Percentiles rank a stretch among this genome's conserved stretches.
phyloP scores from a whole-genome alignment of 1,284 basidiomycete genomes.

The Cystobasidium sp. region DNA sequence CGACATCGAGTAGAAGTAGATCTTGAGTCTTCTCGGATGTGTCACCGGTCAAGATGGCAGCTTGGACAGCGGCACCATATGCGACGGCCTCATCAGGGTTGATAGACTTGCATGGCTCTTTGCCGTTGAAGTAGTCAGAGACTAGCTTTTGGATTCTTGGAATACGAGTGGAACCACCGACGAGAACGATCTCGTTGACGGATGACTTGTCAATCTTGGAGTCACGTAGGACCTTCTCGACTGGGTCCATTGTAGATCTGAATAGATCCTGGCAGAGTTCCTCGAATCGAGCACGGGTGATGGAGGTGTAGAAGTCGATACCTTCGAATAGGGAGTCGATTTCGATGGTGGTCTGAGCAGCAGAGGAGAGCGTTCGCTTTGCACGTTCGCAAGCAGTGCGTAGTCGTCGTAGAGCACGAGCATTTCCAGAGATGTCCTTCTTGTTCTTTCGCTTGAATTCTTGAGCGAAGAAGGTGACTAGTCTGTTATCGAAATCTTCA shows the following conservation, averaged over 20 bases:
- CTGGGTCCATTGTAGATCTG: slow-evolving; percentile 94
- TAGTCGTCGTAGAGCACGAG: slow-evolving; percentile 95
- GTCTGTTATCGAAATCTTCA: slow-evolving; percentile 97
- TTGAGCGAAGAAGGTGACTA: slow-evolving; percentile 96
- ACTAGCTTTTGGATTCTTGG: slow-evolving; percentile 97
- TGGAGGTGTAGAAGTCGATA: slow-evolving; percentile 96
- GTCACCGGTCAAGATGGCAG: slow-evolving; percentile 89
- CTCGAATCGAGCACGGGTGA: slow-evolving; percentile 98
- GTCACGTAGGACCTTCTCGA: slow-evolving; percentile 97
- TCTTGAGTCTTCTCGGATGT: slow-evolving; percentile 86
- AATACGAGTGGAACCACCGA: slow-evolving; percentile 98
- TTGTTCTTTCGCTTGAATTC: slow-evolving; percentile 99
- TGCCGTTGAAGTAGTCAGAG: slow-evolving; percentile 93
- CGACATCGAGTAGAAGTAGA: slow-evolving; percentile 93
- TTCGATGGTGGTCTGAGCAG: slow-evolving; percentile 94
- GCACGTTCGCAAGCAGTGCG: slow-evolving; percentile 98
- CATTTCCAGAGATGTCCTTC: slow-evolving; percentile 90
- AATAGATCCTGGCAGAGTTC: slow-evolving; percentile 97
- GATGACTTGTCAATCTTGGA: slow-evolving; percentile 95
- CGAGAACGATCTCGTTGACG: slow-evolving; percentile 96
- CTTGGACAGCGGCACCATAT: slow-evolving; percentile 98
- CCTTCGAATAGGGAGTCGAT: slow-evolving; percentile 95
- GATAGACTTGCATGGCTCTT: slow-evolving; percentile 66
- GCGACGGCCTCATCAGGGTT: slow-evolving; percentile 99
- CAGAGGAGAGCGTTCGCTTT: slow-evolving; percentile 96